phyloP scores from a whole-genome alignment of 495 filamentous ascomycete species.

The Astrothelium macrocarpum region DNA sequence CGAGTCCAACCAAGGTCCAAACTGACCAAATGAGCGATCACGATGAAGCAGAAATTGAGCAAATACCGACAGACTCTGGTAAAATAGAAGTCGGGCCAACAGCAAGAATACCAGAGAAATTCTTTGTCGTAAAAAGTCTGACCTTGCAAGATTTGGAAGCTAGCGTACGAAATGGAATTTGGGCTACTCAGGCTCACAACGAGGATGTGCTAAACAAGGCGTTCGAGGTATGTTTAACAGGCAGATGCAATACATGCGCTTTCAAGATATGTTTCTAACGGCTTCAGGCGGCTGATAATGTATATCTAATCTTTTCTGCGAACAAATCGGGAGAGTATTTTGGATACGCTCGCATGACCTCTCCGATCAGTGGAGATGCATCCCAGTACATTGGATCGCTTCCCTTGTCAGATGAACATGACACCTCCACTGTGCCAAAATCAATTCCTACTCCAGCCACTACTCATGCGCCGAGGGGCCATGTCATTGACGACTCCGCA shows the following conservation, averaged over 20 bases:
- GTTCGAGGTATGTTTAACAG: conserved; percentile 55
- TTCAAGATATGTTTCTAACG: conserved; percentile 12
- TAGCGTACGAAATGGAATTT: conserved; percentile 78
- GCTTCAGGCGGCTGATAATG: conserved; percentile 62
- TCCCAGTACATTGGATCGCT: conserved; percentile 56
- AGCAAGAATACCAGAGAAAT: conserved; percentile 52
- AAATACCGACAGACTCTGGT: background rate
- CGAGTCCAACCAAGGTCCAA: conserved; percentile 6
- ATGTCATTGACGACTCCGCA: conserved; percentile 86
- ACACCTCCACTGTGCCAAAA: conserved; percentile 55
- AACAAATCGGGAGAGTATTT: conserved; percentile 99
- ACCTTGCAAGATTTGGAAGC: conserved; percentile 89
- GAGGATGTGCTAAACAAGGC: conserved; percentile 75
- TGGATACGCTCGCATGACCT: conserved; percentile 88
- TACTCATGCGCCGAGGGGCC: conserved; percentile 68
- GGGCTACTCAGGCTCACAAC: conserved; percentile 94
- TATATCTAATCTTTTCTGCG: conserved; percentile 94
- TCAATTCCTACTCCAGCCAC: conserved; percentile 73
- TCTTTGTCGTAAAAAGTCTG: conserved; percentile 89
- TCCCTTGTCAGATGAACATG: conserved; percentile 42
- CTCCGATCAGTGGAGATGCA: conserved; percentile 68
- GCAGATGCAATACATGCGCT: too few species aligned
- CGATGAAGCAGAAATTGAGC: background rate
- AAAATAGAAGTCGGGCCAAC: background rate
- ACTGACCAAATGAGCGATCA: conserved; percentile 1